These are phyloP conservation scores for Microstegium vimineum DNA, from an alignment of 176 grass and related monocot species.

Conservation along the genomic window DNA sequence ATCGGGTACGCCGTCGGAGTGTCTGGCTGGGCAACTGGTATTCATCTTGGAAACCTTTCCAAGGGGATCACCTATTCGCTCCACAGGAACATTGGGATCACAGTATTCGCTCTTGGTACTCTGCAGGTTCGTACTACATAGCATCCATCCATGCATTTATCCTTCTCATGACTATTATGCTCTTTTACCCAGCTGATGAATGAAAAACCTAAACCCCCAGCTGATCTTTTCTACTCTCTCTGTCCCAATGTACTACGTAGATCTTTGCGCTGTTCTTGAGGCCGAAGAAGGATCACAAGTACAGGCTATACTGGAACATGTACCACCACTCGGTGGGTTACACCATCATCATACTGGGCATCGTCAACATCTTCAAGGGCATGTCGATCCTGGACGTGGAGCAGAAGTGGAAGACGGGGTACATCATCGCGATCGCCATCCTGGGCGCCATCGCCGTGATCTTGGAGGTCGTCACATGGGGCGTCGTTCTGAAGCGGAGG, in stretches of 20 bases:
- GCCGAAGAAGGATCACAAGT: conserved; percentile 72
- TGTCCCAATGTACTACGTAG: conserved; percentile 18
- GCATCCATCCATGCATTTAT: not conserved
- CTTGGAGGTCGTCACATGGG: conserved; percentile 61
- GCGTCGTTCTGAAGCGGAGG: conserved; percentile 47
- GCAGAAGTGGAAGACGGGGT: conserved; percentile 59
- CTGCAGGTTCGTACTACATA: conserved; percentile 71
- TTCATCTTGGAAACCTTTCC: conserved; percentile 74
- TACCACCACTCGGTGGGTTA: conserved; percentile 80
- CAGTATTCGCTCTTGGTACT: conserved; percentile 72
- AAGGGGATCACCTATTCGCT: conserved; percentile 66
- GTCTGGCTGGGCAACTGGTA: conserved; percentile 77
- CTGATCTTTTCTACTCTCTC: not conserved
- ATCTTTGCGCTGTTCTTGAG: conserved; percentile 75
- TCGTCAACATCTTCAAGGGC: conserved; percentile 85
- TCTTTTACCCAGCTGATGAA: not conserved
- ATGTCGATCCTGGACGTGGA: conserved; percentile 51
- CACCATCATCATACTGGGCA: conserved; percentile 64
- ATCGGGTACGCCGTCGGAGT: conserved; percentile 64
- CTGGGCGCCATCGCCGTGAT: conserved; percentile 46
- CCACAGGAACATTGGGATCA: conserved; percentile 71
- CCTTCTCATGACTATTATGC: not conserved
- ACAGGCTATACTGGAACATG: conserved; percentile 57
- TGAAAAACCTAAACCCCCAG: not conserved
- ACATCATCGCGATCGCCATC: conserved; percentile 52